Conservation (phyloP, 1,139 yeast genomes). For the Pneumocystis murina region DNA sequence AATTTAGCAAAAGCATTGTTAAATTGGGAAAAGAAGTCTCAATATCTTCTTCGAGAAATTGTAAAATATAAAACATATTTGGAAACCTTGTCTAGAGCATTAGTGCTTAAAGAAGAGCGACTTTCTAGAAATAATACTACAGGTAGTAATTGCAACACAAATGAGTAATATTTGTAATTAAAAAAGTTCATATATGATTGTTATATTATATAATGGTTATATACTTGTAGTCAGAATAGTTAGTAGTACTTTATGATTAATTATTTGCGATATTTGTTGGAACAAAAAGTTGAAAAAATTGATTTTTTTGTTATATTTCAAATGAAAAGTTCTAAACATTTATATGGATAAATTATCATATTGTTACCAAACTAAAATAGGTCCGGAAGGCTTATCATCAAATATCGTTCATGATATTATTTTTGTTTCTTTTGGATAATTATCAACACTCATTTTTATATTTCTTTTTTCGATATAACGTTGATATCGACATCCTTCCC, state of each 20-base stretch:
- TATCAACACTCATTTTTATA: background rate
- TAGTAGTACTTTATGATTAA: background rate
- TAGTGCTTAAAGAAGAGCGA: slow-evolving; percentile 5
- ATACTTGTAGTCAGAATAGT: background rate
- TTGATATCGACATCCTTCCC: slow-evolving; percentile 1
- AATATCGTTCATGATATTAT: background rate
- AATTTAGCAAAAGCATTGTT: slow-evolving; percentile 20
- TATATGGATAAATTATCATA: background rate
- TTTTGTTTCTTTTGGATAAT: background rate
- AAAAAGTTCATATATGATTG: background rate
- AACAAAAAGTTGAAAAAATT: background rate
- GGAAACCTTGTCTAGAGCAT: slow-evolving; percentile 19
- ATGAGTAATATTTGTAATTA: background rate
- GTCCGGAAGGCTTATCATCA: no score
- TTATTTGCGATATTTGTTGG: background rate
- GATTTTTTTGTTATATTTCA: background rate
- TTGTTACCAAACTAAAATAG: background rate
- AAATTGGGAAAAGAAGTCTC: slow-evolving; percentile 25
- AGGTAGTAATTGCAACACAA: background rate
- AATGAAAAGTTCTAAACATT: background rate
- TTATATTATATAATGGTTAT: background rate
- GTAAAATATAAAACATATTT: slow-evolving; percentile 23
- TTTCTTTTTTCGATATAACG: background rate
- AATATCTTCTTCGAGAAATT: slow-evolving; percentile 21
- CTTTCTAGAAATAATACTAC: background rate